These are phyloP conservation scores for Diplocarpon rosae DNA, from an alignment of 2,329 filamentous ascomycete genomes.

Conservation along the genomic window DNA sequence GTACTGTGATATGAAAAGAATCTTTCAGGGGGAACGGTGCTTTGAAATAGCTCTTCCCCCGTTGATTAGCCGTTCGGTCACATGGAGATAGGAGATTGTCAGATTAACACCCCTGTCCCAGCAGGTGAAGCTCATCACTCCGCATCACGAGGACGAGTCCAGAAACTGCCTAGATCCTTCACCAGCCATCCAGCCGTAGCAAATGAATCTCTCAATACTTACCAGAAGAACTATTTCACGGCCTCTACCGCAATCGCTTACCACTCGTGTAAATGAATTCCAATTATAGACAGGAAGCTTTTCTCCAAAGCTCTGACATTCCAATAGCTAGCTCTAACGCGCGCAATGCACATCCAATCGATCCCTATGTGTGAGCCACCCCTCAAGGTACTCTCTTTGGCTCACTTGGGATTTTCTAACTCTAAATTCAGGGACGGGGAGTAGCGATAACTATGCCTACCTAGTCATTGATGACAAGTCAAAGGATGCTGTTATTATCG, in stretches of 20 bases:
- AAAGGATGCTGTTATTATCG: slow-evolving; percentile 67
- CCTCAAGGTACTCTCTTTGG: slow-evolving; percentile 4
- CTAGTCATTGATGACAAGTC: slow-evolving; percentile 69
- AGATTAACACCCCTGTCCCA: too few relatives aligned
- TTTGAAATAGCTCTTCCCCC: too few relatives aligned
- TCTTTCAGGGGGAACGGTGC: too few relatives aligned
- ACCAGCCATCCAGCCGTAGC: too few relatives aligned
- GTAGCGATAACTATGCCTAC: slow-evolving; percentile 76
- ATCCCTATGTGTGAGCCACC: slow-evolving; percentile 73
- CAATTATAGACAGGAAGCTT: not conserved
- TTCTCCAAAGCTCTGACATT: not conserved
- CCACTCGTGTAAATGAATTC: slow-evolving; percentile 13
- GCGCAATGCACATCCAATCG: slow-evolving; percentile 71
- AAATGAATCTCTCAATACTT: slow-evolving; percentile 16
- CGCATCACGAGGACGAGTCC: too few relatives aligned
- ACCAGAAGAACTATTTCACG: slow-evolving; percentile 11
- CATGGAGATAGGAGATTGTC: too few relatives aligned
- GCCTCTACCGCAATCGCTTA: slow-evolving; percentile 8
- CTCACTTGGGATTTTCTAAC: slow-evolving; percentile 7
- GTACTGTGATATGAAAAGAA: too few relatives aligned
- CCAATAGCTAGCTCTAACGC: slow-evolving; percentile 15
- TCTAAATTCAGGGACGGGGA: slow-evolving; percentile 53
- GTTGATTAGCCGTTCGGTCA: too few relatives aligned
- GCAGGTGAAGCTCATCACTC: too few relatives aligned
- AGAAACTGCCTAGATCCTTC: too few relatives aligned